Base-by-base conservation (phyloP, 2,329 filamentous ascomycete genomes). In the Dactylonectria estremocensis region DNA sequence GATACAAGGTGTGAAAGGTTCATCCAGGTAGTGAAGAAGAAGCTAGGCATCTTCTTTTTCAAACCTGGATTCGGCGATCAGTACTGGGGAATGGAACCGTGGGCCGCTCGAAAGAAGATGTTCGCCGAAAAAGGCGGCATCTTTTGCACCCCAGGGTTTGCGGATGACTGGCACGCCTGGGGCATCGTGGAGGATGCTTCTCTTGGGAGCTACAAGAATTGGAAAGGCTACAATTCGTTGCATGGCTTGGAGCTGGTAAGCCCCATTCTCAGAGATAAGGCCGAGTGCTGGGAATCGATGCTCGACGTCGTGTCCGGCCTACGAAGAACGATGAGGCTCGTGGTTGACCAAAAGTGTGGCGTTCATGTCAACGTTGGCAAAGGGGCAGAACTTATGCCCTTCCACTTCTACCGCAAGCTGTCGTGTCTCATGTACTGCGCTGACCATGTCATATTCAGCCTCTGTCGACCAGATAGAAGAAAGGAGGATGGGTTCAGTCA, bases 311-410 rank as follows among this genome's bases (percentile, higher is more conserved):
- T 74, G 13, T 52, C 46, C 14, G 56, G 69, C 13, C n/a, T 74
- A 6, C 54, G 69, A 48, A 59, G 45, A n/a, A 66, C 64, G 3
- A 43, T 70, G 13, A 70, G 72, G 24, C 35, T 72, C 14, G 24
- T 52, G 11, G 48, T 58, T 4, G 20, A 62, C 14, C 18, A 10
- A 11, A 31, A 13, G 4, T 74, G 69, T 24, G 70, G 72, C 5
- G 61, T 73, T 13, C 67, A 74, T 13, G 61, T 74, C 22, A 71
- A 65, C 45, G 61, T 74, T 4, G 57, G 61, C 22, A 74, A 73
- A 45, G 69, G 70, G 2, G 28, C 20, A 10, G 56, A 67, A 9
- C 46, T 24, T 2, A 18, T 72, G 9, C 24, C 65, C 1, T 48
- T 67, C 3, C 61, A 64, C n/a, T 40, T 70, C 1, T 5, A 70